Evolutionary conservation across 495 filamentous ascomycete species (phyloP).

Genomic region (Penicillium nucicola): DNA sequence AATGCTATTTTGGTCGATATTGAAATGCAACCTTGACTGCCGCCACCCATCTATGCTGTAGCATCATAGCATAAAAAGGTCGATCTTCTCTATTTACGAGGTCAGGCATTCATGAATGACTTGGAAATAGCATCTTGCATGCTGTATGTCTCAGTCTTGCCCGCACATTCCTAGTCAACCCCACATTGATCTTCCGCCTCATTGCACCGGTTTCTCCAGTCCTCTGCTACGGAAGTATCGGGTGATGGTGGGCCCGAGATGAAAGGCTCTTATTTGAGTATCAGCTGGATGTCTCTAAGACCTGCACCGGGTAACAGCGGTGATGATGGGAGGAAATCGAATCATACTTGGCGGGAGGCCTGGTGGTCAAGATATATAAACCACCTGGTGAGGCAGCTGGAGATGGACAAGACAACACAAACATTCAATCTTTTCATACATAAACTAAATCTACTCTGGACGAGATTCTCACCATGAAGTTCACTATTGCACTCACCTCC

Average conservation of each 20-base stretch:
- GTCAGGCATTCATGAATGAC: neutral
- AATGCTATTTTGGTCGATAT: neutral
- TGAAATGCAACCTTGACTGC: conserved; percentile 14
- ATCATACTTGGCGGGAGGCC: conserved; percentile 1
- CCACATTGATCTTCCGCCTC: conserved; percentile 1
- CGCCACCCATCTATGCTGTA: neutral
- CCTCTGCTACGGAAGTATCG: neutral
- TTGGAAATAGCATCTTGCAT: neutral
- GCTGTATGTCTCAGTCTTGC: neutral
- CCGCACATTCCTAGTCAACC: neutral
- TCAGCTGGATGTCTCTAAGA: conserved; percentile 21
- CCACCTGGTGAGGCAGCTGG: neutral
- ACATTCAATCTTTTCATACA: neutral
- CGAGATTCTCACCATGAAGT: conserved; percentile 18
- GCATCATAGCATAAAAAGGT: neutral
- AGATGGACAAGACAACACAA: neutral
- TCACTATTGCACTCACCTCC: conserved; percentile 12
- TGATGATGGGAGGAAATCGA: conserved; percentile 6
- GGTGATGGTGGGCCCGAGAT: neutral
- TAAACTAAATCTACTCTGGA: neutral
- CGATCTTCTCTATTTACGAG: too few relatives aligned
- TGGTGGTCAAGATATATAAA: conserved; percentile 16
- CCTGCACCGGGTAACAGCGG: conserved; percentile 11
- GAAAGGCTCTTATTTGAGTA: neutral
- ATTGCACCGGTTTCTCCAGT: neutral